phyloP scores from a whole-genome alignment of 441 rosid genomes.

The Capsella rubella region DNA sequence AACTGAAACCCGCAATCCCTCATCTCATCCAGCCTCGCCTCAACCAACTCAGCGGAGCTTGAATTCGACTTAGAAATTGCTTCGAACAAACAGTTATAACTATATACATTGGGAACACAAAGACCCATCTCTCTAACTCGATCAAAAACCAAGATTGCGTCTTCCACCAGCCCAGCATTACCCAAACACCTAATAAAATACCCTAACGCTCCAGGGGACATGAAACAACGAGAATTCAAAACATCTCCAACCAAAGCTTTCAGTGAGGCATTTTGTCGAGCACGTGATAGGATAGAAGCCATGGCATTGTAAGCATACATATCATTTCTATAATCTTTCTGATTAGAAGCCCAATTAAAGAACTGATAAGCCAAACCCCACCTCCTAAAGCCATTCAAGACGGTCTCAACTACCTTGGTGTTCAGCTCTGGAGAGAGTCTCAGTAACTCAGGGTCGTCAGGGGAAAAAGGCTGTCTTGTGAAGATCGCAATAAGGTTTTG shows the following conservation, averaged over 20 bases:
- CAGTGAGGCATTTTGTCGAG: conserved; percentile 88
- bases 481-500: conserved; percentile 49
- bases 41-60: conserved; percentile 59
- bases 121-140: conserved; percentile 60
- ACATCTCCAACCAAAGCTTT: conserved; percentile 56
- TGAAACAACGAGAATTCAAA: conserved; percentile 58
- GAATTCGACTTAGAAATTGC: conserved; percentile 62
- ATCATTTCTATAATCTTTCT: conserved; percentile 66
- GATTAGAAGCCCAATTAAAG: conserved; percentile 78
- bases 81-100: conserved; percentile 85
- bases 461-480: conserved; percentile 56
- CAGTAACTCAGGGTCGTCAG: conserved; percentile 56
- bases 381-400: conserved; percentile 55
- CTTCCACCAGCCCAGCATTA: conserved; percentile 65
- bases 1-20: conserved; percentile 55
- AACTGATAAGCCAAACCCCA: conserved; percentile 67
- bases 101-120: conserved; percentile 72
- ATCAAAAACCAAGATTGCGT: conserved; percentile 78
- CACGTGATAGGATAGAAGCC: conserved; percentile 87
- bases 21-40: conserved; percentile 79
- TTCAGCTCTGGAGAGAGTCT: conserved; percentile 63
- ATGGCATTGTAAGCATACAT: conserved; percentile 83
- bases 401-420: conserved; percentile 76
- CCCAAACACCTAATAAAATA: conserved; percentile 84
- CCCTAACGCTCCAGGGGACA: conserved; percentile 89